phyloP scores from a whole-genome alignment of 2,329 filamentous ascomycete species.

The Magnaporthiopsis poae region DNA sequence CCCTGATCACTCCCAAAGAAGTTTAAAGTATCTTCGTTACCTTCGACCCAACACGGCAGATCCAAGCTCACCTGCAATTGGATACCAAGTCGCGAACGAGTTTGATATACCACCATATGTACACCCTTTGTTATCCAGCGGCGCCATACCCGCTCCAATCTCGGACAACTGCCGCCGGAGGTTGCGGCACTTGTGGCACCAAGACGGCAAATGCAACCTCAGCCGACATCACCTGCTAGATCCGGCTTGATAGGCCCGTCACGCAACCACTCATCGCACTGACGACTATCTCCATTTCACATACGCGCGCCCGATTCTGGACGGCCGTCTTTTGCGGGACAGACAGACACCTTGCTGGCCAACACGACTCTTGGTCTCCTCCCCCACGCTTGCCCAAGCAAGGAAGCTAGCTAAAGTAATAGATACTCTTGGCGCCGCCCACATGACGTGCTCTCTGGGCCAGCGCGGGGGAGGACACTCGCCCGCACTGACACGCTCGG shows the following conservation, averaged over 20 bases:
- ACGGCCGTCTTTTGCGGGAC: no score
- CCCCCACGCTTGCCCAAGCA: background rate
- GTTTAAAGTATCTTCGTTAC: no score
- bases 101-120: no score
- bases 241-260: background rate
- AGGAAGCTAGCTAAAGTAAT: background rate
- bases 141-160: background rate
- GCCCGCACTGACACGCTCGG: no score
- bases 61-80: no score
- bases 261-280: background rate
- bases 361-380: background rate
- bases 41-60: no score
- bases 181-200: background rate
- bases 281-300: background rate
- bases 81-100: no score
- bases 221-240: background rate
- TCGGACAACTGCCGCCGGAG: background rate
- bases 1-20: no score
- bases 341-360: no score
- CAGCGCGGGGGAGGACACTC: no score
- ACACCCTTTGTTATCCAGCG: background rate
- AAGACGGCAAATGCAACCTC: slow-evolving; percentile 1
- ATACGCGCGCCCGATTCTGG: no score
- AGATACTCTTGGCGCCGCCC: background rate
- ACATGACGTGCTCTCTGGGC: no score